Conservation (phyloP, 768 basidiomycete species). For the Rhizopogon sp. region DNA sequence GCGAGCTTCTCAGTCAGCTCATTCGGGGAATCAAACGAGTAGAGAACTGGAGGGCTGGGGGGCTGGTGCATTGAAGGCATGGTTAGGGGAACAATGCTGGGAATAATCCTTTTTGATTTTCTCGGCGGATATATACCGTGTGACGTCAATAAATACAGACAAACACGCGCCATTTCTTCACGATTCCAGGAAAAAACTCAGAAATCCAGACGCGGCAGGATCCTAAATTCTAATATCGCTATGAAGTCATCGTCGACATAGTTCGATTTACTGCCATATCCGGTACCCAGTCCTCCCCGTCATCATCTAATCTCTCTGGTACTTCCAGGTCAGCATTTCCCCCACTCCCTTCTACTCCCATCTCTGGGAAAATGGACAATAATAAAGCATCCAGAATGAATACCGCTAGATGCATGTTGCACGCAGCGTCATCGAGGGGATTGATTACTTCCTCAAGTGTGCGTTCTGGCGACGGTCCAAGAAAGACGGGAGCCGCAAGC, state of each 20-base stretch:
- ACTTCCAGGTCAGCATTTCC: not conserved
- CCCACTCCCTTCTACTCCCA: constrained; percentile 32
- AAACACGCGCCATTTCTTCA: constrained; percentile 6
- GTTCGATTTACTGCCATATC: not conserved
- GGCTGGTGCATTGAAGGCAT: constrained; percentile 37
- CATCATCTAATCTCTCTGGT: constrained; percentile 1
- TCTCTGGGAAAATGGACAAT: constrained; percentile 74
- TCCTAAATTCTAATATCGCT: not conserved
- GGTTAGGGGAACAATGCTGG: constrained; percentile 13
- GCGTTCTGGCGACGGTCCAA: constrained; percentile 46
- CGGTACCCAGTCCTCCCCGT: not conserved
- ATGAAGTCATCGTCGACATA: not conserved
- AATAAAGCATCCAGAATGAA: constrained; percentile 71
- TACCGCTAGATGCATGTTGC: constrained; percentile 76
- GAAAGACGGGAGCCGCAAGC: constrained; percentile 37
- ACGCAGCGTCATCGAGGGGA: constrained; percentile 53
- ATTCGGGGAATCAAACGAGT: constrained; percentile 56
- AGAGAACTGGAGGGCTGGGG: constrained; percentile 65
- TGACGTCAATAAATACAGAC: constrained; percentile 25
- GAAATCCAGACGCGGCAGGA: not conserved
- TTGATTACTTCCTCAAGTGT: constrained; percentile 55
- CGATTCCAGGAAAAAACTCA: not conserved
- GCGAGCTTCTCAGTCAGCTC: constrained; percentile 67
- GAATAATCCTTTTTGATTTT: not conserved
- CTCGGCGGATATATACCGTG: constrained; percentile 4